phyloP scores from a whole-genome alignment of 2,329 filamentous ascomycete species.

The Bipolaris cookei region DNA sequence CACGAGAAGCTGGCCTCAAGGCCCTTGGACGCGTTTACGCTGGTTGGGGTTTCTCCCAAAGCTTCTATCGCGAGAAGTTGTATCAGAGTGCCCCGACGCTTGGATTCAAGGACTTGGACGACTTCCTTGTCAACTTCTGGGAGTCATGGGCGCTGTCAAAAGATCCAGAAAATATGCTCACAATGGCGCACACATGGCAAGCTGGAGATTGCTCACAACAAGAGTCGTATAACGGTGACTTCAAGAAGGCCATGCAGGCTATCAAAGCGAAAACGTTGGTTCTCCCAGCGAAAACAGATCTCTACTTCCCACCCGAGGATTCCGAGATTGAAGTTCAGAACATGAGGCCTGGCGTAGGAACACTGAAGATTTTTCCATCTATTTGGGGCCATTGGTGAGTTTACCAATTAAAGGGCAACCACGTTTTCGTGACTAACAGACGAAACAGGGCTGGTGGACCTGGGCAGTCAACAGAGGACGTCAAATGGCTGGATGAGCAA shows the following conservation, averaged over 20 bases:
- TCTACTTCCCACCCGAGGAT: slow-evolving; percentile 84
- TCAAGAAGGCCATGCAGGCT: slow-evolving; percentile 64
- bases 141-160: slow-evolving; percentile 75
- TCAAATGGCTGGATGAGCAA: slow-evolving; percentile 72
- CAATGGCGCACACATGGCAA: slow-evolving; percentile 82
- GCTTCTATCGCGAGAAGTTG: slow-evolving; percentile 76
- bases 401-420: not conserved
- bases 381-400: slow-evolving; percentile 69
- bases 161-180: slow-evolving; percentile 76
- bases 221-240: slow-evolving; percentile 70
- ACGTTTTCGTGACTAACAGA: slow-evolving; percentile 15
- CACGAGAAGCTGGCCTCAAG: slow-evolving; percentile 66
- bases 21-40: slow-evolving; percentile 78
- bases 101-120: slow-evolving; percentile 71
- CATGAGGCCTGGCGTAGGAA: slow-evolving; percentile 66
- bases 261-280: slow-evolving; percentile 78
- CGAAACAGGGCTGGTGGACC: slow-evolving; percentile 69
- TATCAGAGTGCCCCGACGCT: slow-evolving; percentile 63
- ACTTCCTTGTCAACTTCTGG: slow-evolving; percentile 79
- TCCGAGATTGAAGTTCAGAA: slow-evolving; percentile 73
- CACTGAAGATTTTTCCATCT: slow-evolving; percentile 61
- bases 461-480: slow-evolving; percentile 72
- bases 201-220: slow-evolving; percentile 72
- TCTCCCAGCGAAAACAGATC: slow-evolving; percentile 73
- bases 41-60: slow-evolving; percentile 80